Evolutionary conservation across 331 rosid species (phyloP), one percentile per base, ranked within the genome.

Genomic region (Acacia concinna): DNA sequence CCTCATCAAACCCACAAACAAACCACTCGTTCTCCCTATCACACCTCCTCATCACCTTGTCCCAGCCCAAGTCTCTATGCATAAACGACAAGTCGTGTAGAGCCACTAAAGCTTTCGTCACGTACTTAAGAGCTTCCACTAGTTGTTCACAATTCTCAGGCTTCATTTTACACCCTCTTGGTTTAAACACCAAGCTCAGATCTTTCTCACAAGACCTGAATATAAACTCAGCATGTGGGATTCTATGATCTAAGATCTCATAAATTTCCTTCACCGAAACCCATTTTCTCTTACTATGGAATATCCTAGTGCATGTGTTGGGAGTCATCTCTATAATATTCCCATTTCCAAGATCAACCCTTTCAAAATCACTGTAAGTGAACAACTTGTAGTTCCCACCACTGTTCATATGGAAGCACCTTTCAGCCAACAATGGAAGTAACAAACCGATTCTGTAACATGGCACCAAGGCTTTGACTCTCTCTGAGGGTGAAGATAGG

Each of bases 61-160:
- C 98, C 99, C 99, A 96, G 2, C 85, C 62, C 59, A 96, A 43
- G 21, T 89, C 96, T 44, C 99, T 85, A 28, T 96, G 99, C 99
- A 96, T 96, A 79, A 96, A 96, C 28, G 94, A 93, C 78, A 93
- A 62, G 85, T 96, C 99, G 83, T 96, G 99, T 0, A 96, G 23
- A 0, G 98, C 98, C 37, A 96, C 97, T n/a, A 96, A 40, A 0
- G 99, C 93, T 63, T 93, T 96, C 4, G 98, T 96, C 64, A 96
- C 97, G 80, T 71, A 83, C 85, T 89, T 96, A 2, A 96, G 79
- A 0, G 93, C 97, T 67, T 93, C 99, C 4, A 91, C 91, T 0
- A 96, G 74, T 23, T 93, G 87, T 2, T 91, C 94, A 7, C 70
- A 83, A 52, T 56, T 91, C 1, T 77, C 49, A 0, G 98, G 99